These are phyloP conservation scores for Curvularia lunata DNA, from an alignment of 2,329 filamentous ascomycete genomes.

Conservation along the genomic window DNA sequence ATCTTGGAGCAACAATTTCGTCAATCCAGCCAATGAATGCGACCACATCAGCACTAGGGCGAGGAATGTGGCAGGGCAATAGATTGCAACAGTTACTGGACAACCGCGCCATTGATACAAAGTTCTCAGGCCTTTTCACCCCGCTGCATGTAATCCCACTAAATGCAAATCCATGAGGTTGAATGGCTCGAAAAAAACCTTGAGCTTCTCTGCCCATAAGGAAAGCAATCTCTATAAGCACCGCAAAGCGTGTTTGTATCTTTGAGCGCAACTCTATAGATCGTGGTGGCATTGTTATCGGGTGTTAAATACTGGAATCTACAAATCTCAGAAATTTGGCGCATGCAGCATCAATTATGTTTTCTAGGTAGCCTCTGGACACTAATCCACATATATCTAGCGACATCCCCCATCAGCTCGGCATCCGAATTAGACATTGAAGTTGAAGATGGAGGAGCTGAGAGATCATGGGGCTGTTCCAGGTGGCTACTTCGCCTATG, in stretches of 20 bases:
- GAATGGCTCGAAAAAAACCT: not conserved
- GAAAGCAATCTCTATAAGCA: too few species aligned
- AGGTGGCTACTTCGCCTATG: too few species aligned
- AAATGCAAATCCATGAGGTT: not conserved
- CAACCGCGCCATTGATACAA: not conserved
- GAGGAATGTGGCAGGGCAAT: not conserved
- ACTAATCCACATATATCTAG: too few species aligned
- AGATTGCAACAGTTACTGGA: not conserved
- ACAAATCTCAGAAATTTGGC: too few species aligned
- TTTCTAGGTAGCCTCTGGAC: too few species aligned
- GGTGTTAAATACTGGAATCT: too few species aligned
- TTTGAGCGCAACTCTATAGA: not conserved
- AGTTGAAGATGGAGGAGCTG: too few species aligned
- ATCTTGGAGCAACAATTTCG: not conserved
- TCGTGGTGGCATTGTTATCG: not conserved
- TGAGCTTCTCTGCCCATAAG: not conserved
- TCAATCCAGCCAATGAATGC: not conserved
- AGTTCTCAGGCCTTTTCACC: not conserved
- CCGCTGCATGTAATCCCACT: not conserved
- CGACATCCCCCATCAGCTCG: too few species aligned
- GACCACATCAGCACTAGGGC: not conserved
- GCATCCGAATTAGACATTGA: too few species aligned
- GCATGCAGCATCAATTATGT: too few species aligned
- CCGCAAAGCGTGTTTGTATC: too few species aligned
- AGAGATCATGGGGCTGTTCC: too few species aligned